A percentile compares a stretch with the other conserved stretches of the same genome.
phyloP scores from a whole-genome alignment of 352 stramenopile species.

The Phytophthora podocarpi region DNA sequence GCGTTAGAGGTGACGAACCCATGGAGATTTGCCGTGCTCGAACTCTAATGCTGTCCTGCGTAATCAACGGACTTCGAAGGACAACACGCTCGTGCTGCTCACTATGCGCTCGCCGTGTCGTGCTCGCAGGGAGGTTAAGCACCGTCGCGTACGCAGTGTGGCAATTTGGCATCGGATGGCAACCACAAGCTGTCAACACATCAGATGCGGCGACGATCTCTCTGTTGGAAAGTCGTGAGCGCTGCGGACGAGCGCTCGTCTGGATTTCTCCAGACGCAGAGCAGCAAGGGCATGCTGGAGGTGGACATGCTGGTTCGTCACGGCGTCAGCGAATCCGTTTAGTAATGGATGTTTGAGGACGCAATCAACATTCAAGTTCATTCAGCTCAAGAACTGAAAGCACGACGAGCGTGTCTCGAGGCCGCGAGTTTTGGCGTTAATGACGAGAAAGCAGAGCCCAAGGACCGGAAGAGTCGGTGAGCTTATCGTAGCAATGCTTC shows the following conservation, averaged over 20 bases:
- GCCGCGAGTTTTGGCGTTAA: background rate
- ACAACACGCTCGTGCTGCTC: constrained; percentile 3
- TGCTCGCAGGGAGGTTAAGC: background rate
- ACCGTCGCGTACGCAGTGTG: constrained; percentile 8
- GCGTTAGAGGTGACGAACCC: too few species aligned
- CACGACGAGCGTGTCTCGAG: background rate
- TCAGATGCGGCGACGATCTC: constrained; percentile 25
- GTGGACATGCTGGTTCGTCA: constrained; percentile 19
- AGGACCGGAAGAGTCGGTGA: background rate
- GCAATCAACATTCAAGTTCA: constrained; percentile 18
- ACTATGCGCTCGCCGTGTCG: constrained; percentile 1
- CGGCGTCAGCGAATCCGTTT: constrained; percentile 25
- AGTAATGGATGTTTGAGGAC: constrained; percentile 13
- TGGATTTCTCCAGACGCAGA: constrained; percentile 19
- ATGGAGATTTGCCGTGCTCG: too few species aligned
- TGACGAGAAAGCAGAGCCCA: background rate
- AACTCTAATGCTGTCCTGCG: background rate
- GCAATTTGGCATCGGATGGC: constrained; percentile 2
- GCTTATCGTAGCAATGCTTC: constrained; percentile 6
- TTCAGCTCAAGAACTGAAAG: constrained; percentile 5
- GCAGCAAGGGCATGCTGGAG: constrained; percentile 15
- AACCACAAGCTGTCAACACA: constrained; percentile 19
- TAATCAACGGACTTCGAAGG: background rate
- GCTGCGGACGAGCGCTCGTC: background rate
- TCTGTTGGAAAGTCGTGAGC: constrained; percentile 21